Conservation (phyloP, 2,329 filamentous ascomycete genomes). For the Claviceps pazoutovae region DNA sequence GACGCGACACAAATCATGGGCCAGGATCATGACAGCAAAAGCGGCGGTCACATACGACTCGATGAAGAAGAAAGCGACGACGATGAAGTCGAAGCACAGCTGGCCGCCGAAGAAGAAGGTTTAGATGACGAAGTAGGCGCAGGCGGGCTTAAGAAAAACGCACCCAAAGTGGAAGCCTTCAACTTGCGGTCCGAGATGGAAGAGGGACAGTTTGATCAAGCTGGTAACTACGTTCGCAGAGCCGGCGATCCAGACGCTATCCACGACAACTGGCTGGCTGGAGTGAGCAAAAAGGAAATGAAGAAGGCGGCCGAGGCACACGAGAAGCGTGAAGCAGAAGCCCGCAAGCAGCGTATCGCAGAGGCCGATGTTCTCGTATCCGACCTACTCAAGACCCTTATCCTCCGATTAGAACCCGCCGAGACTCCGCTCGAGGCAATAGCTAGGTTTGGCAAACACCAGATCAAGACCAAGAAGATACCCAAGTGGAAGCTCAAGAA, state of each 20-base stretch:
- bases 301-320: conserved; percentile 75
- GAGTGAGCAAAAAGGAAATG: conserved; percentile 88
- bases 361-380: conserved; percentile 63
- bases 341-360: conserved; percentile 53
- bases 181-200: conserved; percentile 85
- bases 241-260: conserved; percentile 77
- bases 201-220: conserved; percentile 81
- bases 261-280: conserved; percentile 87
- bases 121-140: conserved; percentile 82
- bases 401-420: conserved; percentile 57
- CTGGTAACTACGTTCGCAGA: conserved; percentile 83
- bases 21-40: conserved; percentile 59
- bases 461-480: conserved; percentile 43
- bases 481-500: conserved; percentile 61
- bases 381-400: conserved; percentile 61
- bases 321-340: conserved; percentile 68
- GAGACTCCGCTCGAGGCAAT: conserved; percentile 85
- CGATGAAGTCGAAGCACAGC: conserved; percentile 55
- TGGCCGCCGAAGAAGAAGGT: conserved; percentile 58
- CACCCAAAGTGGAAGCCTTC: conserved; percentile 89
- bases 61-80: conserved; percentile 43
- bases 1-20: conserved; percentile 58
- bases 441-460: conserved; percentile 59
- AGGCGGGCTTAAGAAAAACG: conserved; percentile 82
- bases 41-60: conserved; percentile 56